Evolutionary conservation across 1,139 yeast species (phyloP).

Genomic region (Yarrowia galli): DNA sequence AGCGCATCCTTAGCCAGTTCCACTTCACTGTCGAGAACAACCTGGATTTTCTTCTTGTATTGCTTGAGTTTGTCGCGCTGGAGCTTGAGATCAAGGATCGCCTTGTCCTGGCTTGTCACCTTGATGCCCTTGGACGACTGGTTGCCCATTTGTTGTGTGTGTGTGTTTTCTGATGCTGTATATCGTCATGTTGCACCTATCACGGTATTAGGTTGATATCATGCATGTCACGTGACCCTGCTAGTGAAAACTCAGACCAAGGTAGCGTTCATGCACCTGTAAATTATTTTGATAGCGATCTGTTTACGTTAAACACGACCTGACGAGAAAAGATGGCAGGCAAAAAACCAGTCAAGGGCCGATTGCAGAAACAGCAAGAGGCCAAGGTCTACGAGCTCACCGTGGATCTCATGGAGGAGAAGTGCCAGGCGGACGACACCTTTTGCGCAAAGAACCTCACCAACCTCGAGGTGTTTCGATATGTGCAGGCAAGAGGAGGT

Average conservation of each 20-base stretch:
- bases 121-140: constrained; percentile 57
- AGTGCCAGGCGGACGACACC: constrained; percentile 22
- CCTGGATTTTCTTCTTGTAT: constrained; percentile 68
- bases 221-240: constrained; percentile 30
- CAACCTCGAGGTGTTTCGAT: constrained; percentile 36
- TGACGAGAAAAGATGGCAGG: constrained; percentile 11
- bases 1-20: constrained; percentile 66
- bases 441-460: constrained; percentile 25
- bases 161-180: neutral
- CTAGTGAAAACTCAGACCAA: neutral
- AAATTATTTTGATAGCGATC: constrained; percentile 35
- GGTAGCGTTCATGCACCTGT: constrained; percentile 22
- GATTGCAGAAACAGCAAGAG: constrained; percentile 31
- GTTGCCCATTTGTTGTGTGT: constrained; percentile 33
- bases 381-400: constrained; percentile 31
- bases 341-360: constrained; percentile 24
- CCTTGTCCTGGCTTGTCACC: constrained; percentile 83
- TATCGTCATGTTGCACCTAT: neutral
- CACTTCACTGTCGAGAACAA: constrained; percentile 64
- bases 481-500: constrained; percentile 37
- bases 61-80: constrained; percentile 86
- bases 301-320: neutral
- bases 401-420: constrained; percentile 25
- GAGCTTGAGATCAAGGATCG: constrained; percentile 81
- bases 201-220: constrained; percentile 14